A percentile compares a stretch with the other conserved stretches of the same genome.
Conservation (phyloP, 2,329 filamentous ascomycete species). For the Phyllosticta citriasiana region DNA sequence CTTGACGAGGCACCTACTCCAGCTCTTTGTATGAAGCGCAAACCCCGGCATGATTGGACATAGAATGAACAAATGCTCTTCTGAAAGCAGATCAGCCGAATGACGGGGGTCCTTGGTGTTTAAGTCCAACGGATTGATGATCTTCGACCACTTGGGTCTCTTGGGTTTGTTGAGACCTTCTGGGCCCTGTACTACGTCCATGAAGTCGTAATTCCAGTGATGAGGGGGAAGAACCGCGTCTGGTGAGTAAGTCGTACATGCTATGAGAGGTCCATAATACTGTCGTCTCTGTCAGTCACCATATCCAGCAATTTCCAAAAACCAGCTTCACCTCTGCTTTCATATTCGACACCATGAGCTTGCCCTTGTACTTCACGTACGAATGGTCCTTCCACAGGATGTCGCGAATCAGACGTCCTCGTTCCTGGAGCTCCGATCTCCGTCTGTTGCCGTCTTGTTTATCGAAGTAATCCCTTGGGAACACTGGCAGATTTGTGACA, state of each 20-base stretch:
- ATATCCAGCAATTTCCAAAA: neutral
- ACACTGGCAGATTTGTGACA: neutral
- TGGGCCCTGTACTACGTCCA: neutral
- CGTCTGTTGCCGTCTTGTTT: neutral
- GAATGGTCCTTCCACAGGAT: slow-evolving; percentile 3
- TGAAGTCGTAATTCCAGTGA: slow-evolving; percentile 2
- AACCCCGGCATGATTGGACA: slow-evolving; percentile 7
- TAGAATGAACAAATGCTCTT: slow-evolving; percentile 3
- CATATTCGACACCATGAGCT: neutral
- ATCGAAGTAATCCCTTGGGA: slow-evolving; percentile 4
- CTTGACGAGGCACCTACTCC: neutral
- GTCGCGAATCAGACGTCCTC: neutral
- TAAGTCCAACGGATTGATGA: neutral
- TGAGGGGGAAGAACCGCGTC: neutral
- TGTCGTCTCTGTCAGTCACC: neutral
- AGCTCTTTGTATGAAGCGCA: slow-evolving; percentile 2
- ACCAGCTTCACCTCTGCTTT: neutral
- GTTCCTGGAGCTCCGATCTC: neutral
- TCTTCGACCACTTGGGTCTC: neutral
- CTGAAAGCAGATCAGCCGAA: neutral
- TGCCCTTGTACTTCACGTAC: slow-evolving; percentile 1
- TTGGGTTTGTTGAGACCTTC: neutral
- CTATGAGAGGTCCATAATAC: slow-evolving; percentile 2
- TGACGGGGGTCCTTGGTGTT: neutral
- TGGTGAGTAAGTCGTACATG: neutral